Percentiles rank a stretch among this genome's conserved stretches.
These are phyloP conservation scores for Medicago lupulina DNA, from an alignment of 306 rosid genomes.

Conservation along the genomic window DNA sequence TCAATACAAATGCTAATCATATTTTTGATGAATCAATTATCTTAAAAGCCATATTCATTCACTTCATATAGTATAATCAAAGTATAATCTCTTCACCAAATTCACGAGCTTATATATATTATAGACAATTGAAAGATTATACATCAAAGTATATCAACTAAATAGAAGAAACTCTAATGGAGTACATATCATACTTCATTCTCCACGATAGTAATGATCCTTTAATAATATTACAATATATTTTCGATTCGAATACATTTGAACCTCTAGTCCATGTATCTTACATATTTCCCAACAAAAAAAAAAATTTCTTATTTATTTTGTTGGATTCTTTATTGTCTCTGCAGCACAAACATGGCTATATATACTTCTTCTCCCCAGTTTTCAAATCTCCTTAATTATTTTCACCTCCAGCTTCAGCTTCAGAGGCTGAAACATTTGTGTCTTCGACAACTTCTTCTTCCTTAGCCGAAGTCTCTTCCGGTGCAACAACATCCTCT, in stretches of 20 bases:
- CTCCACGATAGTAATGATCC: not conserved
- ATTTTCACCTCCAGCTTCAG: slow-evolving; percentile 39
- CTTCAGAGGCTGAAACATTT: slow-evolving; percentile 37
- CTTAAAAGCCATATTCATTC: not conserved
- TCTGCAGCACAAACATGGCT: slow-evolving; percentile 27
- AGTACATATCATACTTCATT: not conserved
- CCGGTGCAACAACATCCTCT: slow-evolving; percentile 24
- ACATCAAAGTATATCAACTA: not conserved
- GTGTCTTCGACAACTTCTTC: slow-evolving; percentile 1
- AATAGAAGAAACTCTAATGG: not conserved
- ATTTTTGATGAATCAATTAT: not conserved
- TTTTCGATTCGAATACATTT: not conserved
- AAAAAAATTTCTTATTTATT: too few relatives aligned
- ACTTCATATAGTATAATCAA: not conserved
- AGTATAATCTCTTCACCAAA: too few relatives aligned
- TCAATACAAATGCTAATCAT: not conserved
- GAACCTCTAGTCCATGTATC: not conserved
- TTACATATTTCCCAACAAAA: not conserved
- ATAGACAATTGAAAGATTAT: slow-evolving; percentile 1
- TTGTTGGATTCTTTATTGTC: slow-evolving; percentile 18
- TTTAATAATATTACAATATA: not conserved
- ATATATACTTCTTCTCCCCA: slow-evolving; percentile 34
- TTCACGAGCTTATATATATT: not conserved
- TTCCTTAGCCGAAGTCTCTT: not conserved
- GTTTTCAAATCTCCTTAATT: slow-evolving; percentile 31